These are phyloP conservation scores for Agaricus subrufescens DNA, from an alignment of 768 basidiomycete species.

Conservation along the genomic window DNA sequence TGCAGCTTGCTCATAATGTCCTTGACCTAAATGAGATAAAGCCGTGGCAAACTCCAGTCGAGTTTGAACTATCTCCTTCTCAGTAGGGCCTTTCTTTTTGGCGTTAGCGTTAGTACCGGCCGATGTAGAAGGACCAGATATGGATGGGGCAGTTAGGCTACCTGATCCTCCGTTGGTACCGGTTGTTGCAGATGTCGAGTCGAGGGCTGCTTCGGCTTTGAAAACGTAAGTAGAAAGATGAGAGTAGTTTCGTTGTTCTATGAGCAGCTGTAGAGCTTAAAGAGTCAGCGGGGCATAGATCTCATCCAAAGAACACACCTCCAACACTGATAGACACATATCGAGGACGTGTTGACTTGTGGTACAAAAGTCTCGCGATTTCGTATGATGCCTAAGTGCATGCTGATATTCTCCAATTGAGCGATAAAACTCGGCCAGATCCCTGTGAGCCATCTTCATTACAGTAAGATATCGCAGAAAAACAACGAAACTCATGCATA, in stretches of 20 bases:
- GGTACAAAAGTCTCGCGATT: constrained; percentile 89
- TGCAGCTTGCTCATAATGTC: constrained; percentile 80
- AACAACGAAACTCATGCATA: not conserved
- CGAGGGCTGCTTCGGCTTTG: constrained; percentile 92
- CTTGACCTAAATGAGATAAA: constrained; percentile 66
- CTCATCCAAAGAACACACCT: constrained; percentile 39
- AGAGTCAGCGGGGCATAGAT: not conserved
- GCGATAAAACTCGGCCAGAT: constrained; percentile 78
- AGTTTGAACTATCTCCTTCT: constrained; percentile 65
- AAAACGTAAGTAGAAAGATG: constrained; percentile 90
- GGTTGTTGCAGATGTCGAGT: constrained; percentile 42
- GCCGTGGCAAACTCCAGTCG: constrained; percentile 82
- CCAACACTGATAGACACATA: constrained; percentile 80
- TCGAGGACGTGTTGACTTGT: constrained; percentile 91
- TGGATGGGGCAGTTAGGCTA: constrained; percentile 12
- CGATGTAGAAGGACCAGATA: constrained; percentile 16
- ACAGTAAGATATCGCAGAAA: not conserved
- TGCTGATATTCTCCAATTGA: constrained; percentile 64
- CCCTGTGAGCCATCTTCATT: constrained; percentile 82
- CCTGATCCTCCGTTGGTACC: constrained; percentile 5
- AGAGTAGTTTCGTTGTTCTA: constrained; percentile 83
- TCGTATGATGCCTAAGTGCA: constrained; percentile 82
- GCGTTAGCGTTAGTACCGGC: constrained; percentile 17
- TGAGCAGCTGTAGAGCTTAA: constrained; percentile 52
- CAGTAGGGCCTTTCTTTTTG: constrained; percentile 44